Percentiles rank a stretch among this genome's conserved stretches.
phyloP scores from a whole-genome alignment of 805 yeast species.

The Monosporozyma unispora region DNA sequence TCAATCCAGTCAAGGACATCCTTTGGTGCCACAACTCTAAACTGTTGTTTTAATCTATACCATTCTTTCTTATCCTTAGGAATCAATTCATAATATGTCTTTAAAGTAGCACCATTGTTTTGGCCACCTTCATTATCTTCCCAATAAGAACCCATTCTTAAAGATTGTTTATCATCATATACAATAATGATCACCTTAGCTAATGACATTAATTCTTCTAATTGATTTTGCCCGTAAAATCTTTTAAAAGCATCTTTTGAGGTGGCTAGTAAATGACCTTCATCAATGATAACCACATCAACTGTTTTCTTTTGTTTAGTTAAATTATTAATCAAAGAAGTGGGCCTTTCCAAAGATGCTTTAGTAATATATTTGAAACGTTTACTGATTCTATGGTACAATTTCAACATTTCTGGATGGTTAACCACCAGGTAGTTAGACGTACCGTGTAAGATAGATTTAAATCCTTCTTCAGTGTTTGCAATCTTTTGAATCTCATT shows the following conservation, averaged over 20 bases:
- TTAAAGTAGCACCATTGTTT: constrained; percentile 33
- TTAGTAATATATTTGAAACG: constrained; percentile 32
- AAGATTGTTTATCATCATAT: constrained; percentile 38
- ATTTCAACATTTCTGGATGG: constrained; percentile 41
- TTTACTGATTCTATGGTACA: constrained; percentile 34
- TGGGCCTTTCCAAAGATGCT: constrained; percentile 38
- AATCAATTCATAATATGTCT: constrained; percentile 13
- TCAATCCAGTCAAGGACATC: constrained; percentile 37
- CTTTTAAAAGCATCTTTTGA: constrained; percentile 38
- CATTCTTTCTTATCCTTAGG: constrained; percentile 17
- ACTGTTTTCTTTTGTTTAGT: constrained; percentile 23
- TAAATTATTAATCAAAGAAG: constrained; percentile 34
- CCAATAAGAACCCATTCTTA: constrained; percentile 42
- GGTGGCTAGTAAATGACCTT: constrained; percentile 38
- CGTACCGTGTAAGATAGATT: constrained; percentile 23
- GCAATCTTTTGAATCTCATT: constrained; percentile 34
- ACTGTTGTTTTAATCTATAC: constrained; percentile 33
- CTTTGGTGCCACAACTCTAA: constrained; percentile 34
- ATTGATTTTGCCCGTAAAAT: constrained; percentile 37
- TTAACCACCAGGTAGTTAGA: constrained; percentile 36
- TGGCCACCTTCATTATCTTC: constrained; percentile 16
- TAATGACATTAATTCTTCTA: constrained; percentile 33
- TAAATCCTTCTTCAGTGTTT: constrained; percentile 7
- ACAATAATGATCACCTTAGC: constrained; percentile 36
- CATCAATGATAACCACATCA: constrained; percentile 38